These are phyloP conservation scores for Penicillium sp. DNA, from an alignment of 2,329 filamentous ascomycete species.

Conservation along the genomic window DNA sequence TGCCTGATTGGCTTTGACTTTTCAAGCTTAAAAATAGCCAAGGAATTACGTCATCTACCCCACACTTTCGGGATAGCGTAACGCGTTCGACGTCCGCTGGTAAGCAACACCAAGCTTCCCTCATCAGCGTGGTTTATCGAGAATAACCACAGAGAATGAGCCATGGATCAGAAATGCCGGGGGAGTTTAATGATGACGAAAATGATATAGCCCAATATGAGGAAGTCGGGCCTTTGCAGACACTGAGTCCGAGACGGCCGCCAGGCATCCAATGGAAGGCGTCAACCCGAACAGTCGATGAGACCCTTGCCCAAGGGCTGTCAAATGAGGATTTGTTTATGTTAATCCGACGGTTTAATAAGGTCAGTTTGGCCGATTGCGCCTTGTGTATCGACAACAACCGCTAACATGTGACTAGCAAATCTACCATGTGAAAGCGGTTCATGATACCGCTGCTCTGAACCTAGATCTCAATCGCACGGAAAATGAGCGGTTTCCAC, in stretches of 20 bases:
- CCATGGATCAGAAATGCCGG: slow-evolving; percentile 9
- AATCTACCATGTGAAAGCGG: slow-evolving; percentile 68
- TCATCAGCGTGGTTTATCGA: background rate
- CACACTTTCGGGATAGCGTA: slow-evolving; percentile 5
- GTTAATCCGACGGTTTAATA: slow-evolving; percentile 69
- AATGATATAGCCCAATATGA: slow-evolving; percentile 8
- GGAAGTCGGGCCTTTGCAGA: slow-evolving; percentile 8
- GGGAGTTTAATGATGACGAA: slow-evolving; percentile 11
- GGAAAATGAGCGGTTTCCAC: slow-evolving; percentile 77
- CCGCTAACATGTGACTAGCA: slow-evolving; percentile 47
- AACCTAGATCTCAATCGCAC: slow-evolving; percentile 75
- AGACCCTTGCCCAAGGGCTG: slow-evolving; percentile 61
- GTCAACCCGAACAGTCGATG: slow-evolving; percentile 19
- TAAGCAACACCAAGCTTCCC: slow-evolving; percentile 8
- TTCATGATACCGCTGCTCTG: slow-evolving; percentile 56
- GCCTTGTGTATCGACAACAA: background rate
- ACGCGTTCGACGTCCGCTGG: slow-evolving; percentile 3
- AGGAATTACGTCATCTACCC: slow-evolving; percentile 11
- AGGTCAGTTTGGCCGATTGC: slow-evolving; percentile 45
- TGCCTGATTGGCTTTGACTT: background rate
- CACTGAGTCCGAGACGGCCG: slow-evolving; percentile 7
- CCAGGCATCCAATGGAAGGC: slow-evolving; percentile 22
- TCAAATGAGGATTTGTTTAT: slow-evolving; percentile 72
- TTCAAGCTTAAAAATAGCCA: slow-evolving; percentile 8
- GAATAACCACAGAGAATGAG: slow-evolving; percentile 11